A percentile compares a stretch with the other conserved stretches of the same genome.
phyloP scores from a whole-genome alignment of 257 asterid species.

The Solanum chiquidenum region DNA sequence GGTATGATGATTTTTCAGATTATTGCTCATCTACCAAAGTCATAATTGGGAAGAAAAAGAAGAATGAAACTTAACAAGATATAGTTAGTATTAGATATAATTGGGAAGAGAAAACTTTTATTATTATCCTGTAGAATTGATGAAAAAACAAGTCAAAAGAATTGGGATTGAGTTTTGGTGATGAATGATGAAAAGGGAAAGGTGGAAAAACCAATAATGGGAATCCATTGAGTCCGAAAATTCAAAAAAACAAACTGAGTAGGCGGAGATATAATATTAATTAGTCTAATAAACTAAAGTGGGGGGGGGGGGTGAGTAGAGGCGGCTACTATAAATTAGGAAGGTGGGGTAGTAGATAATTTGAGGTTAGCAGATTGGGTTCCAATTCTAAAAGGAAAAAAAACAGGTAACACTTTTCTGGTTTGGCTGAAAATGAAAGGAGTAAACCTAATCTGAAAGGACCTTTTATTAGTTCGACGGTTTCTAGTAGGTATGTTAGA shows the following conservation, averaged over 20 bases:
- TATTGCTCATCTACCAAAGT: neutral
- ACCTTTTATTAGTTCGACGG: neutral
- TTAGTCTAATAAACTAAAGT: neutral
- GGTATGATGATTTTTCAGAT: neutral
- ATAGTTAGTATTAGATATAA: neutral
- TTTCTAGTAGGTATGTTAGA: no score
- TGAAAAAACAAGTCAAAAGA: neutral
- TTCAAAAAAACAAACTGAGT: no score
- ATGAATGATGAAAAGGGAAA: neutral
- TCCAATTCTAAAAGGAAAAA: neutral
- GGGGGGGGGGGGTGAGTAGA: neutral
- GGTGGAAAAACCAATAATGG: no score
- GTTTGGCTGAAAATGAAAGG: neutral
- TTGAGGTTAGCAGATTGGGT: neutral
- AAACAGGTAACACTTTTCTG: neutral
- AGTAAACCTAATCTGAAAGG: neutral
- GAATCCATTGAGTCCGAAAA: no score
- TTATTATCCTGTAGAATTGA: neutral
- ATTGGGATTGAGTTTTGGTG: neutral
- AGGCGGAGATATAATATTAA: neutral
- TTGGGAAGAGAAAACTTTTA: neutral
- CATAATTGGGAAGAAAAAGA: neutral
- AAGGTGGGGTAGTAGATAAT: neutral
- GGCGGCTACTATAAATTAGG: neutral
- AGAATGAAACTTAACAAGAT: neutral